Conservation (phyloP, 306 rosid genomes). For the Sindora glabra region DNA sequence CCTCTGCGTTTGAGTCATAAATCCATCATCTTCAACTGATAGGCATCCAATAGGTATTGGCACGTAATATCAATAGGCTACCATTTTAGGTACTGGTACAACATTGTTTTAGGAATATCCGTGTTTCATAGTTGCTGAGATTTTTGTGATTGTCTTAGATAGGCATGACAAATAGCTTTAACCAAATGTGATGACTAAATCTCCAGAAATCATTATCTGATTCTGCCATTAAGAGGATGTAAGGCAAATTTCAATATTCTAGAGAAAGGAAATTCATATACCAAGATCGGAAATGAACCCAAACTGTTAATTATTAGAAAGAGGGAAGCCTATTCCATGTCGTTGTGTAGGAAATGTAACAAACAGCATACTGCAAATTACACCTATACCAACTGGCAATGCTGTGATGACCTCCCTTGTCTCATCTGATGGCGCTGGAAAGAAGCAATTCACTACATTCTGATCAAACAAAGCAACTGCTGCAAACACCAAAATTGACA, state of each 20-base stretch:
- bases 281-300: background rate
- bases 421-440: constrained; percentile 53
- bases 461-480: constrained; percentile 36
- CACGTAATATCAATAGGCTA: too few relatives aligned
- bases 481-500: constrained; percentile 28
- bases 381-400: constrained; percentile 65
- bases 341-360: constrained; percentile 54
- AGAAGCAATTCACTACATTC: constrained; percentile 60
- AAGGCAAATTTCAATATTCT: constrained; percentile 11
- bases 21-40: too few relatives aligned
- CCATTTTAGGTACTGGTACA: too few relatives aligned
- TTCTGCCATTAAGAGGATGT: constrained; percentile 17
- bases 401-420: constrained; percentile 43
- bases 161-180: too few relatives aligned
- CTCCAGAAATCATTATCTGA: too few relatives aligned
- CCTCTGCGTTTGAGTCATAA: too few relatives aligned
- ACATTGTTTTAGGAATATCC: too few relatives aligned
- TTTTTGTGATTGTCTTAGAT: constrained; percentile 22
- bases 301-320: constrained; percentile 22
- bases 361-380: constrained; percentile 48
- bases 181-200: too few relatives aligned
- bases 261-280: constrained; percentile 24
- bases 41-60: too few relatives aligned
- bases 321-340: constrained; percentile 79
- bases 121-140: constrained; percentile 26